These are phyloP conservation scores for Allantophomopsis cytisporea DNA, from an alignment of 2,329 filamentous ascomycete genomes.

Conservation along the genomic window DNA sequence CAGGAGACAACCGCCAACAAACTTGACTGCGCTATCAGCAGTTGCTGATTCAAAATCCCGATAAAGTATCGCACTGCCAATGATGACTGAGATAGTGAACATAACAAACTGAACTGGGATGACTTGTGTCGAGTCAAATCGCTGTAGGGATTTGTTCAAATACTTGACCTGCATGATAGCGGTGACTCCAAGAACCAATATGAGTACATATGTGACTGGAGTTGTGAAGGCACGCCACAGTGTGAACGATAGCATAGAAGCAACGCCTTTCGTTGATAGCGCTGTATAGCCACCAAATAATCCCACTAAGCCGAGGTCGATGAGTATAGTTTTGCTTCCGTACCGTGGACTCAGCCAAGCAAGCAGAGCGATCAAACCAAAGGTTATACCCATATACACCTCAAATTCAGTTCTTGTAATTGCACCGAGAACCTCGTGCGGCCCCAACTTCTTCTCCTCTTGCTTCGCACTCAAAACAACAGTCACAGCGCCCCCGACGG, in stretches of 20 bases:
- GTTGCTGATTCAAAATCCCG: constrained; percentile 85
- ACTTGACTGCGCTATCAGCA: constrained; percentile 61
- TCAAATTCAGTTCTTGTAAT: constrained; percentile 85
- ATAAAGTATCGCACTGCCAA: constrained; percentile 86
- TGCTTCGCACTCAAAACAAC: constrained; percentile 86
- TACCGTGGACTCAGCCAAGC: constrained; percentile 76
- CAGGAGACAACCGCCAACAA: constrained; percentile 77
- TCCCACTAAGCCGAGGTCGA: constrained; percentile 86
- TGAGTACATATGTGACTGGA: constrained; percentile 79
- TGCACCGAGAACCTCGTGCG: constrained; percentile 77
- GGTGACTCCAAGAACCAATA: constrained; percentile 66
- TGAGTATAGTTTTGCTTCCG: constrained; percentile 75
- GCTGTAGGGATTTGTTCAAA: constrained; percentile 77
- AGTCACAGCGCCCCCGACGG: constrained; percentile 76
- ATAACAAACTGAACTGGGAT: constrained; percentile 96
- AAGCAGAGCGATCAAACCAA: constrained; percentile 57
- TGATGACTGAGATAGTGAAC: constrained; percentile 90
- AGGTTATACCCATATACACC: constrained; percentile 72
- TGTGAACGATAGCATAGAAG: constrained; percentile 84
- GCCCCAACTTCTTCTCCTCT: constrained; percentile 81
- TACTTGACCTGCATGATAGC: constrained; percentile 97
- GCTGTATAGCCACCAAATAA: constrained; percentile 98
- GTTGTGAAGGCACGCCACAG: constrained; percentile 82
- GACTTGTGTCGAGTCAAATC: constrained; percentile 94
- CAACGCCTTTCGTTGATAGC: constrained; percentile 89